Percentiles rank a stretch among this genome's conserved stretches.
Evolutionary conservation across 768 basidiomycete genomes (phyloP).

Genomic region (Dacryopinax spathularia): DNA sequence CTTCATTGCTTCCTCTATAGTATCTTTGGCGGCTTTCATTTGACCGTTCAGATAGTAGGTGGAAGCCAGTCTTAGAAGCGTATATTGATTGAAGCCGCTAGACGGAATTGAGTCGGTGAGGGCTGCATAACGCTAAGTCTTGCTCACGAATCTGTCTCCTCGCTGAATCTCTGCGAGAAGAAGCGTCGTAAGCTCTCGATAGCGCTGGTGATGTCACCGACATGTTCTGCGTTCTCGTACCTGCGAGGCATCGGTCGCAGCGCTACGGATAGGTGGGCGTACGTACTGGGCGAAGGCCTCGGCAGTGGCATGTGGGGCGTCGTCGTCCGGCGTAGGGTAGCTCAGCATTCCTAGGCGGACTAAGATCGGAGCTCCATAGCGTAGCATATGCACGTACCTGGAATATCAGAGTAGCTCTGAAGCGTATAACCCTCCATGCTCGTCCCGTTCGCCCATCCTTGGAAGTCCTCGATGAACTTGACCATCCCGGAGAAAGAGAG

Average conservation of each 20-base stretch:
- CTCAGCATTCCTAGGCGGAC: not conserved
- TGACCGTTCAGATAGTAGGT: not conserved
- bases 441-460: not conserved
- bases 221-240: not conserved
- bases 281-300: not conserved
- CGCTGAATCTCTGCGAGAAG: not conserved
- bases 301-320: not conserved
- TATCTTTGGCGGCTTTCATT: constrained; percentile 1
- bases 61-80: not conserved
- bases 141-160: not conserved
- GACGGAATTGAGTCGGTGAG: too few species aligned
- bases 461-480: constrained; percentile 2
- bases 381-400: not conserved
- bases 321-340: not conserved
- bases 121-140: too few species aligned
- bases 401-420: not conserved
- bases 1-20: constrained; percentile 1
- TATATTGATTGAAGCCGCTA: not conserved
- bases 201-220: not conserved
- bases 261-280: not conserved
- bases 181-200: not conserved
- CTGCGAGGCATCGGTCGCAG: not conserved
- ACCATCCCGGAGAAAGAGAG: not conserved
- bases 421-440: not conserved
- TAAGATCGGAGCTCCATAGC: not conserved